Conservation (phyloP, 768 basidiomycete species). For the Lentinus tigrinus region DNA sequence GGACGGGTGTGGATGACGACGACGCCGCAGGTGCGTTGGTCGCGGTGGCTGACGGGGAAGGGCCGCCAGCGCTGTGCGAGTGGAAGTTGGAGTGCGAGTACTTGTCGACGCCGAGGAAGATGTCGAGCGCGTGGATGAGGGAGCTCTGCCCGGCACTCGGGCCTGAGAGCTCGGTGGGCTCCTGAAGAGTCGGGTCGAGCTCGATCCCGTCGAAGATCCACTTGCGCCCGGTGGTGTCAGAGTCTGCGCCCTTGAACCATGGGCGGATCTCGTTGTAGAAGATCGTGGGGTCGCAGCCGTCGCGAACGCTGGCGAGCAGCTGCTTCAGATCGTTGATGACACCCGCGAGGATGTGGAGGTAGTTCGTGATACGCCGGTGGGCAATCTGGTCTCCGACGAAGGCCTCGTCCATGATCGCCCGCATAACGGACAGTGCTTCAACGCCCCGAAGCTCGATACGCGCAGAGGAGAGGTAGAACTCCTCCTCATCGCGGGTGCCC, state of each 20-base stretch:
- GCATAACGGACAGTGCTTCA: constrained; percentile 83
- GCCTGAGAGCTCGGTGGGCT: constrained; percentile 46
- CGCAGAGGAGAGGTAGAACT: constrained; percentile 85
- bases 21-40: constrained; percentile 22
- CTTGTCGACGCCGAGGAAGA: constrained; percentile 52
- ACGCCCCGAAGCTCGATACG: constrained; percentile 86
- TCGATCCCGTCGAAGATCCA: constrained; percentile 50
- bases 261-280: constrained; percentile 61
- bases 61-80: neutral
- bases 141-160: constrained; percentile 63
- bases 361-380: constrained; percentile 48
- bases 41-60: neutral
- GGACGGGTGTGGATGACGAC: neutral
- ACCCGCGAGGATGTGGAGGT: constrained; percentile 58
- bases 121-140: constrained; percentile 54
- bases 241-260: constrained; percentile 61
- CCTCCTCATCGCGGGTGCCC: constrained; percentile 72
- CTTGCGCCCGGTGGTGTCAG: constrained; percentile 24
- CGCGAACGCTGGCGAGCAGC: constrained; percentile 62
- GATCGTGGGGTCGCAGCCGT: constrained; percentile 68
- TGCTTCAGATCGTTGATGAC: constrained; percentile 64
- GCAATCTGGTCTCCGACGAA: constrained; percentile 65
- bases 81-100: constrained; percentile 30
- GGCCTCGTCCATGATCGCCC: constrained; percentile 80
- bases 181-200: constrained; percentile 27